Percentiles rank a stretch among this genome's conserved stretches.
Evolutionary conservation across 78 protist species (phyloP).

Genomic region (Dictyostelium intermedium): DNA sequence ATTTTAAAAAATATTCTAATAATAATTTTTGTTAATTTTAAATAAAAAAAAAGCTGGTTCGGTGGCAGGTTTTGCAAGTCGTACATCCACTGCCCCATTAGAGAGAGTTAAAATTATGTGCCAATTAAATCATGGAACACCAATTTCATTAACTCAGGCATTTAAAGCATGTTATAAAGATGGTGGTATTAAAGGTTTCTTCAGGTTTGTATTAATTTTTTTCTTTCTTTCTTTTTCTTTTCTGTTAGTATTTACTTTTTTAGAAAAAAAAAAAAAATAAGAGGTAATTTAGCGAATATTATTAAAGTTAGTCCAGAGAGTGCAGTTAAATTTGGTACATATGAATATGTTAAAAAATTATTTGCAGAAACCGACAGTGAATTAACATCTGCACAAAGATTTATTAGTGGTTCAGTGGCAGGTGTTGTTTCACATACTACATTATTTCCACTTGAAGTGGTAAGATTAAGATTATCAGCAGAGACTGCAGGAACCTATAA

Average conservation of each 20-base stretch:
- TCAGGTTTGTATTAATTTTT: conserved; percentile 23
- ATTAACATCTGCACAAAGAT: conserved; percentile 49
- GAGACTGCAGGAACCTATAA: conserved; percentile 35
- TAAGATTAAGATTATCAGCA: conserved; percentile 60
- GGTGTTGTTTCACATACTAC: conserved; percentile 61
- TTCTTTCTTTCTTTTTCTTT: no score
- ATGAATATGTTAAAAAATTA: conserved; percentile 57
- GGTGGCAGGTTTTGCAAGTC: conserved; percentile 29
- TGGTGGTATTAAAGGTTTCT: conserved; percentile 67
- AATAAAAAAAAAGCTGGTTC: conserved; percentile 18
- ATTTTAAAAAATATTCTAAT: neutral
- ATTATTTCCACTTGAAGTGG: conserved; percentile 72
- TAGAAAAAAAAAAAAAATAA: neutral
- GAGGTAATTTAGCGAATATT: conserved; percentile 69
- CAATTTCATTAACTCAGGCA: conserved; percentile 14
- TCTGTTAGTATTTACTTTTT: no score
- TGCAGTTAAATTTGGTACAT: conserved; percentile 77
- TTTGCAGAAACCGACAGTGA: conserved; percentile 68
- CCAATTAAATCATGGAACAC: conserved; percentile 39
- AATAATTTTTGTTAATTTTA: no score
- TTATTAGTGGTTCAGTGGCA: conserved; percentile 62
- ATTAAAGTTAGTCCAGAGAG: conserved; percentile 71
- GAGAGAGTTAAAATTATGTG: conserved; percentile 59
- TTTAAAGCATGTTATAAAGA: conserved; percentile 33
- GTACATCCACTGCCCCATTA: conserved; percentile 68